Conservation (phyloP, 1,284 basidiomycete species). For the Leccinum angustisporum region DNA sequence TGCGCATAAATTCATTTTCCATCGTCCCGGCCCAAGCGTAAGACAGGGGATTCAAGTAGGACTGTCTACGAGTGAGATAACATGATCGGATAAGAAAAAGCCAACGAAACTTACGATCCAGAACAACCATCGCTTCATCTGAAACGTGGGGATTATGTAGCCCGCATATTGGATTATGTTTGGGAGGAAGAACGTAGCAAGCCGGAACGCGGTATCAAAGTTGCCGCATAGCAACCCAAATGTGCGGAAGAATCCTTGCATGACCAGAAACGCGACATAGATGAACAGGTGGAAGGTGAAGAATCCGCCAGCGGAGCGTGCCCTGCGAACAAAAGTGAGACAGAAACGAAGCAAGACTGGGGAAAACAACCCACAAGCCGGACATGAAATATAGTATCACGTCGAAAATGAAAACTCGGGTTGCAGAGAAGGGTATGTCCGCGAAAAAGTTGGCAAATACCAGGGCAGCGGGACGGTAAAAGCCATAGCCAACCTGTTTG, state of each 20-base stretch:
- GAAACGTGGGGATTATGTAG: constrained; percentile 70
- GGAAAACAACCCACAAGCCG: constrained; percentile 39
- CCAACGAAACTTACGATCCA: constrained; percentile 58
- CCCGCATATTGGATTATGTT: constrained; percentile 54
- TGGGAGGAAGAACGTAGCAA: constrained; percentile 61
- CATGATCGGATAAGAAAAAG: neutral
- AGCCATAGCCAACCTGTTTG: constrained; percentile 75
- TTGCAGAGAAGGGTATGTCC: constrained; percentile 74
- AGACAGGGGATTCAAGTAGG: constrained; percentile 73
- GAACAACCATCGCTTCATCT: constrained; percentile 88
- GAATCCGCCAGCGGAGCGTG: constrained; percentile 62
- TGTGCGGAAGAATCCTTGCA: constrained; percentile 77
- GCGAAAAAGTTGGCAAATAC: constrained; percentile 73
- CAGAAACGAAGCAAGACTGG: neutral
- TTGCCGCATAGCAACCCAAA: constrained; percentile 64
- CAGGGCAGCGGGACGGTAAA: constrained; percentile 79
- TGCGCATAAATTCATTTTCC: constrained; percentile 83
- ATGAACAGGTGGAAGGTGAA: constrained; percentile 72
- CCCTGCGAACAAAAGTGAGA: constrained; percentile 22
- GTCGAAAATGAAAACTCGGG: constrained; percentile 63
- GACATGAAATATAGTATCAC: constrained; percentile 79
- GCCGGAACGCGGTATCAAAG: constrained; percentile 64
- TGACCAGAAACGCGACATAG: constrained; percentile 57
- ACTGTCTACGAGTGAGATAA: constrained; percentile 39
- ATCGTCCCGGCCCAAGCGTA: constrained; percentile 82